phyloP scores from a whole-genome alignment of 2,329 filamentous ascomycete genomes.

The Reticulascus tulasneorum region DNA sequence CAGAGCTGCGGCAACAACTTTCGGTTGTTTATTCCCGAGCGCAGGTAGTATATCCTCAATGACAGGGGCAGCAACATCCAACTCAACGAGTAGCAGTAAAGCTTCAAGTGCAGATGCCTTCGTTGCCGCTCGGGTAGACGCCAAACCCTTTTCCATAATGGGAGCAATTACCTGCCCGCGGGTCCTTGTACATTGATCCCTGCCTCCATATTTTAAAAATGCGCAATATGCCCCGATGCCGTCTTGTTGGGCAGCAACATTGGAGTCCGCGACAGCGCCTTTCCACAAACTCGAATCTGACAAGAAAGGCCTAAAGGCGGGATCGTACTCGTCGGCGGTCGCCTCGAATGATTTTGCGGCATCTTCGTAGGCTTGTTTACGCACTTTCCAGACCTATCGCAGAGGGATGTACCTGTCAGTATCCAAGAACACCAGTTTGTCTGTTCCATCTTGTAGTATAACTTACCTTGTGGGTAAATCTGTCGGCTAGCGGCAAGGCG shows the following conservation, averaged over 20 bases:
- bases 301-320: slow-evolving; percentile 82
- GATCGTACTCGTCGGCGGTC: slow-evolving; percentile 79
- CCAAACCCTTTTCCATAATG: slow-evolving; percentile 86
- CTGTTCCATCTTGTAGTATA: too few species aligned
- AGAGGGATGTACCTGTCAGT: too few species aligned
- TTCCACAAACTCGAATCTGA: slow-evolving; percentile 88
- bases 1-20: slow-evolving; percentile 71
- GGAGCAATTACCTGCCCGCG: slow-evolving; percentile 69
- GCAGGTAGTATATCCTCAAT: slow-evolving; percentile 86
- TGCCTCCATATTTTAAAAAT: slow-evolving; percentile 87
- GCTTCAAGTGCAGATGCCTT: slow-evolving; percentile 86
- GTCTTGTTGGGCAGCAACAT: slow-evolving; percentile 94
- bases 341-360: slow-evolving; percentile 81
- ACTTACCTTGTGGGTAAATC: slow-evolving; percentile 77
- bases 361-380: slow-evolving; percentile 92
- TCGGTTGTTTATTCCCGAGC: slow-evolving; percentile 84
- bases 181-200: slow-evolving; percentile 74
- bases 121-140: slow-evolving; percentile 81
- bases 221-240: slow-evolving; percentile 82
- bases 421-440: too few species aligned
- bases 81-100: slow-evolving; percentile 81
- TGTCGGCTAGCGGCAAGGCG: slow-evolving; percentile 71
- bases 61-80: slow-evolving; percentile 80
- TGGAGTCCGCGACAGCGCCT: slow-evolving; percentile 85
- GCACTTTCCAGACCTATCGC: slow-evolving; percentile 83